Evolutionary conservation across 495 filamentous ascomycete species (phyloP).

Genomic region (Penicillium alfredii): DNA sequence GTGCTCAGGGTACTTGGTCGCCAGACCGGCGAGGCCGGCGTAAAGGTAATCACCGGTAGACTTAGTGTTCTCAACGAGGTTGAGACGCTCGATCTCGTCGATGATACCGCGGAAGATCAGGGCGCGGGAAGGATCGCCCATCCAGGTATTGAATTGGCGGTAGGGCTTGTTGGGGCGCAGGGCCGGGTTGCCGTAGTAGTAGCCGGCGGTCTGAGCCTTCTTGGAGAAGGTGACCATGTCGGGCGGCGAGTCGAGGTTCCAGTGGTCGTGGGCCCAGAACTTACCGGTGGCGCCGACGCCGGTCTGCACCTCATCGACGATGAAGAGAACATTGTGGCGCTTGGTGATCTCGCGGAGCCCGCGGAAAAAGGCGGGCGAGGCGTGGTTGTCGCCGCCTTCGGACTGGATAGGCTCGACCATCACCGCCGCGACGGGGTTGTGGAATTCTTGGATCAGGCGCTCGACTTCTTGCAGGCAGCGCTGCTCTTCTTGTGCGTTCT

Average conservation of each 20-base stretch:
- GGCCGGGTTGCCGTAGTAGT: slow-evolving; percentile 84
- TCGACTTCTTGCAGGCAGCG: slow-evolving; percentile 87
- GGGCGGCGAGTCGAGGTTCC: slow-evolving; percentile 75
- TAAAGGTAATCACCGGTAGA: slow-evolving; percentile 80
- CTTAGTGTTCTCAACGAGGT: slow-evolving; percentile 77
- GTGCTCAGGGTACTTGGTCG: slow-evolving; percentile 70
- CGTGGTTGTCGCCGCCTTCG: slow-evolving; percentile 98
- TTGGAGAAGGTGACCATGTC: slow-evolving; percentile 99
- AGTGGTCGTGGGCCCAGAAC: slow-evolving; percentile 99
- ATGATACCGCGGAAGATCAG: slow-evolving; percentile 91
- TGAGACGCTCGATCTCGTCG: slow-evolving; percentile 74
- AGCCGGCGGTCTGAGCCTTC: slow-evolving; percentile 97
- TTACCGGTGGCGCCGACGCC: slow-evolving; percentile 88
- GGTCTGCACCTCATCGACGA: slow-evolving; percentile 98
- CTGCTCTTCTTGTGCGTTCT: slow-evolving; percentile 78
- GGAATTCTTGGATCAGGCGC: slow-evolving; percentile 74
- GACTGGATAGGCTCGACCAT: slow-evolving; percentile 96
- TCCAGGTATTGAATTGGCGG: slow-evolving; percentile 99
- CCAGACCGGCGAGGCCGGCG: slow-evolving; percentile 59
- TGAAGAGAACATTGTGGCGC: slow-evolving; percentile 81
- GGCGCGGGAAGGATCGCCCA: slow-evolving; percentile 91
- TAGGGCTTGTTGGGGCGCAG: slow-evolving; percentile 98
- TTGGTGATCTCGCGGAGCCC: slow-evolving; percentile 81
- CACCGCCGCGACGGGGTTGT: slow-evolving; percentile 81
- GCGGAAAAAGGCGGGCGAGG: slow-evolving; percentile 85